Base-by-base conservation (phyloP, 164 flowering plant species). In the Euptelea pleiosperma region DNA sequence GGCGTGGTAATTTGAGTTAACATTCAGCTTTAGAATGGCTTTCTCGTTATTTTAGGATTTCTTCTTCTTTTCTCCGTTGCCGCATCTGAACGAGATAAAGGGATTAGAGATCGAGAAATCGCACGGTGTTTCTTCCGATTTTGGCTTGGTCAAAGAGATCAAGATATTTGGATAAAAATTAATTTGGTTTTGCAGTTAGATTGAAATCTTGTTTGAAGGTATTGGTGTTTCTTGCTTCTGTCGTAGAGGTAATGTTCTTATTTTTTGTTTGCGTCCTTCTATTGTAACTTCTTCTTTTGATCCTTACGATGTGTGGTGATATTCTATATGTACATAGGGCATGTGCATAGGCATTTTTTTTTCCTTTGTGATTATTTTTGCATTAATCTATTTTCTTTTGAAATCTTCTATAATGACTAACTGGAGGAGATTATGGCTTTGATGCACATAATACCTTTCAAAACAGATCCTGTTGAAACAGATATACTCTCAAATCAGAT, bases 1-100 rank as follows among this genome's bases (percentile, higher is more conserved):
- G 92, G 75, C 91, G 92, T 78, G 84, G 89, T 83, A 89, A 84
- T 85, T 80, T 84, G 72, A 91, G 96, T 76, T 87, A 71, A 91
- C 82, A 29, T 37, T 57, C 11, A 36, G n/a, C n/a, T n/a, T 15
- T 55, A 41, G 19, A 29, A 35, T 40, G 24, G 35, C 15, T 43
- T 8, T 18, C 9, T n/a, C 47, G 24, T 48, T 16, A 24, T 47
- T 49, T 18, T 43, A 61, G 39, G 66, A 31, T 39, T 58, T 60
- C 15, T 40, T 45, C 35, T 52, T 51, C 42, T 53, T 53, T 4
- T 18, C 18, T 52, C 33, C 25, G 11, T 22, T 40, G 5, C 35
- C 48, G 46, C 35, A 40, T 64, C 36, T 58, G 35, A 46, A 36
- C 36, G 57, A 19, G 16, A 21, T 26, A 6, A 6, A 31, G 63